Evolutionary conservation across 2,329 filamentous ascomycete species (phyloP).

Genomic region (Cladorrhinum sp.): DNA sequence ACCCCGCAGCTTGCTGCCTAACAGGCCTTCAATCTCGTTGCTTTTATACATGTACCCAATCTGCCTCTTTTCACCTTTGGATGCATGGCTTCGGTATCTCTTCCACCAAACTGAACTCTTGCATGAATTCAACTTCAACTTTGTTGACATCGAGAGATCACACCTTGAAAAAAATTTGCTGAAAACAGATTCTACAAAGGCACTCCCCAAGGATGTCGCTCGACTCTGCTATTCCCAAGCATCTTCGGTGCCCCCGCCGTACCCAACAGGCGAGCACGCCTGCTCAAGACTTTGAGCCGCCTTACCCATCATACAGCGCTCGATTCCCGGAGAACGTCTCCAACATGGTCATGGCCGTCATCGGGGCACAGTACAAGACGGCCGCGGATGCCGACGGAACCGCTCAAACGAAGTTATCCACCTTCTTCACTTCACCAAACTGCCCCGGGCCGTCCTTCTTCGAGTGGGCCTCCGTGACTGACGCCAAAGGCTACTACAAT

Average conservation of each 20-base stretch:
- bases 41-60: too few species aligned
- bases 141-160: too few species aligned
- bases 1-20: too few species aligned
- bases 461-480: constrained; percentile 35
- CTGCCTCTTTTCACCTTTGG: too few species aligned
- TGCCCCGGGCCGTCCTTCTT: constrained; percentile 25
- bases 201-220: too few species aligned
- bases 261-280: constrained; percentile 8
- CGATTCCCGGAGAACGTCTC: constrained; percentile 15
- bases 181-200: too few species aligned
- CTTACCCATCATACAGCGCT: constrained; percentile 13
- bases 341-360: constrained; percentile 19
- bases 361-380: constrained; percentile 16
- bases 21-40: too few species aligned
- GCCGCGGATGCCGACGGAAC: constrained; percentile 17
- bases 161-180: too few species aligned
- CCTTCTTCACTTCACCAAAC: constrained; percentile 7
- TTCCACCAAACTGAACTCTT: too few species aligned
- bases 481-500: constrained; percentile 34
- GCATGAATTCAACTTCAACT: too few species aligned
- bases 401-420: constrained; percentile 36
- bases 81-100: too few species aligned
- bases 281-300: constrained; percentile 15
- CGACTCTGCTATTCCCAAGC: constrained; percentile 12
- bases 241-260: constrained; percentile 18